Base-by-base conservation (phyloP, 371 early-diverging fungal species). In the Lichtheimia corymbifera region DNA sequence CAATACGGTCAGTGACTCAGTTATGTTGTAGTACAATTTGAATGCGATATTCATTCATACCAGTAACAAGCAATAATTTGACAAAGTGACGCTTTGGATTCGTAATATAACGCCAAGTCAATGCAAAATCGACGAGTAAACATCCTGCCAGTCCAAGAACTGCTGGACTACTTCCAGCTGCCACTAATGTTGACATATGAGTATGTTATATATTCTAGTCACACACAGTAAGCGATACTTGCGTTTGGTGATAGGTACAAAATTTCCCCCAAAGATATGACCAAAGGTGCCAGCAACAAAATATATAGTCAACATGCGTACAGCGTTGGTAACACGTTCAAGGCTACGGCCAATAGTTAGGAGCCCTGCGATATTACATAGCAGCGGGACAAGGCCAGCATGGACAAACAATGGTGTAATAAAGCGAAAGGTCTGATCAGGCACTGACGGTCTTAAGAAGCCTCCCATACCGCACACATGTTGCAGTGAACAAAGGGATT, bases 341-440 rank as follows among this genome's bases (percentile, higher is more conserved):
- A 93, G 65, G 30, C 84, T 74, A 5, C 70, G 74, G 7, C 87
- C 89, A 13, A 85, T 73, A n/a, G 74, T 58, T 45, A 85, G 52
- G 59, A 90, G 91, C 50, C 83, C 79, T 13, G 70, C 18, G 53
- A 89, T 17, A 70, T 93, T 91, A 63, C 89, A 72, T 3, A 80
- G 14, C n/a, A 91, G 60, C 64, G 91, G 92, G 0, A 91, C 40
- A 2, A 90, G 53, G 9, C 92, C 94, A 27, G 83, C 88, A 66
- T 93, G 92, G 55, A 93, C 74, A 62, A 91, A 88, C 20, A 92
- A 80, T 4, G 94, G 85, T 5, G 82, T 68, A 50, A 92, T 76
- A 62, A 92, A 90, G 13, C 92, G 80, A 64, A 74, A 91, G 83
- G 90, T 87, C 62, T 91, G 91, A 63, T 90, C 73, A 1, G 84